A percentile compares a stretch with the other conserved stretches of the same genome.
Conservation (phyloP, 768 basidiomycete genomes). For the Pisolithus tinctorius region DNA sequence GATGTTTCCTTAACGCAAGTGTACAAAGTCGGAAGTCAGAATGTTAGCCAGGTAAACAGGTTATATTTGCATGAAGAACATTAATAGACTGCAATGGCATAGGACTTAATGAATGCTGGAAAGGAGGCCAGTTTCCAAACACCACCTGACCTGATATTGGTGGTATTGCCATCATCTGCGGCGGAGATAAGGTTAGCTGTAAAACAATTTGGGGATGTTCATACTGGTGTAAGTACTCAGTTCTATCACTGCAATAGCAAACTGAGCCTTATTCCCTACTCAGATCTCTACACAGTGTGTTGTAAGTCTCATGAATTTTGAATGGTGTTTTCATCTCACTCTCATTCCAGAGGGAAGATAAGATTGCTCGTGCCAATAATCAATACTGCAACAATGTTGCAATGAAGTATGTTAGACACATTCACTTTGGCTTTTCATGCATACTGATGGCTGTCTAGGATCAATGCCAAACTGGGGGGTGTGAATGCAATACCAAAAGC, state of each 20-base stretch:
- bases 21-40: constrained; percentile 9
- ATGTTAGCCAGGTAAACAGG: constrained; percentile 9
- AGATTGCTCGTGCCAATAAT: constrained; percentile 21
- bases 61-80: not conserved
- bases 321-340: constrained; percentile 6
- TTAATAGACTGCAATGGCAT: not conserved
- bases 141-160: constrained; percentile 35
- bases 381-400: constrained; percentile 32
- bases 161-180: constrained; percentile 45
- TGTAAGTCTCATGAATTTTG: constrained; percentile 7
- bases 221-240: constrained; percentile 25
- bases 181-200: constrained; percentile 38
- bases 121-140: constrained; percentile 2
- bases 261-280: not conserved
- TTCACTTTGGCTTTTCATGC: not conserved
- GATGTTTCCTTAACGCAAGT: constrained; percentile 9
- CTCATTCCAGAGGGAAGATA: constrained; percentile 22
- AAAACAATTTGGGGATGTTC: constrained; percentile 54
- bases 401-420: constrained; percentile 21
- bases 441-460: constrained; percentile 23
- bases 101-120: constrained; percentile 17
- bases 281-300: constrained; percentile 26
- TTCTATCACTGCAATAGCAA: not conserved
- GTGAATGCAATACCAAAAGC: constrained; percentile 34
- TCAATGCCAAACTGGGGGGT: constrained; percentile 53